Conservation (phyloP, 345 rosid species). For the Hibiscus syriacus region DNA sequence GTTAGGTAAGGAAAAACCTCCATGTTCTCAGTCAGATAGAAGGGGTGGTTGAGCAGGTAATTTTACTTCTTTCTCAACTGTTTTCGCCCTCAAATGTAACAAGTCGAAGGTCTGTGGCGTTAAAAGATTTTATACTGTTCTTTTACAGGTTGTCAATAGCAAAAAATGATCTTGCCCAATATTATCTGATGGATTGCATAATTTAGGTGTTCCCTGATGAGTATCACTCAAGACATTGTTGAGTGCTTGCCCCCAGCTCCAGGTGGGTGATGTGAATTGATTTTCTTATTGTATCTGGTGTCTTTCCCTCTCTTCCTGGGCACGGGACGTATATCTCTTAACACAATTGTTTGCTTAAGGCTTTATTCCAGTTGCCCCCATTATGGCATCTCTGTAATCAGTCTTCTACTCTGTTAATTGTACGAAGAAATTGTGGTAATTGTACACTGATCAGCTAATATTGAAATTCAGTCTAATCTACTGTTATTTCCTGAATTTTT, state of each 20-base stretch:
- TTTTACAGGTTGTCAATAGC: constrained; percentile 61
- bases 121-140: background rate
- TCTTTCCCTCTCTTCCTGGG: background rate
- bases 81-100: background rate
- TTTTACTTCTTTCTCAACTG: constrained; percentile 2
- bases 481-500: no score
- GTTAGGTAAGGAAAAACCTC: constrained; percentile 87
- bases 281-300: background rate
- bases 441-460: no score
- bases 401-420: background rate
- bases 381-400: background rate
- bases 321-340: background rate
- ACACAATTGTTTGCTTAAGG: background rate
- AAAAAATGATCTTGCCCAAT: constrained; percentile 83
- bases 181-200: constrained; percentile 89
- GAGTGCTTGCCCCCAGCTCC: no score
- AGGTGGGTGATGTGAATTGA: constrained; percentile 30
- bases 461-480: no score
- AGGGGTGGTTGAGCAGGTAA: constrained; percentile 70
- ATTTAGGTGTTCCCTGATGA: constrained; percentile 92
- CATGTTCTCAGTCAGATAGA: no score
- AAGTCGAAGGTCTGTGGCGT: background rate
- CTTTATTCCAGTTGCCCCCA: background rate
- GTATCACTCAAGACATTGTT: constrained; percentile 76
- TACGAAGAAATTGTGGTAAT: no score